A percentile compares a stretch with the other conserved stretches of the same genome.
Conservation (phyloP, 441 rosid species). For the Adansonia rubrostipa region DNA sequence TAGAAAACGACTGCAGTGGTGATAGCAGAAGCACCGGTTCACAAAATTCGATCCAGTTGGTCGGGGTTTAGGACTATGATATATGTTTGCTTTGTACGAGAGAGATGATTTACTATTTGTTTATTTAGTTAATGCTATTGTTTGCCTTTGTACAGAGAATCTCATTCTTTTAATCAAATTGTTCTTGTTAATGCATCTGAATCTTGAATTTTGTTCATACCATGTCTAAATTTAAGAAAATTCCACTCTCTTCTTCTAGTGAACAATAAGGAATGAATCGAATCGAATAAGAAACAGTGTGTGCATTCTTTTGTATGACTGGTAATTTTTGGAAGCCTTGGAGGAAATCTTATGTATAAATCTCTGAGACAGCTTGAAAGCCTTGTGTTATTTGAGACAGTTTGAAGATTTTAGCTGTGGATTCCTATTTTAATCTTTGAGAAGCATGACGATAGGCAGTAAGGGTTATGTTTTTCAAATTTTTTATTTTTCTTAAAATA, state of each 20-base stretch:
- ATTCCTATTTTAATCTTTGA: background rate
- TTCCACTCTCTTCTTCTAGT: background rate
- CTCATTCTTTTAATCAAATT: constrained; percentile 12
- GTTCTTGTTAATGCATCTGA: background rate
- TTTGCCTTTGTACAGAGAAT: constrained; percentile 36
- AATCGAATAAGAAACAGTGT: background rate
- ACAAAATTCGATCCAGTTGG: background rate
- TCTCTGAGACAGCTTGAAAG: too few species aligned
- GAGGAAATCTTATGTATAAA: background rate
- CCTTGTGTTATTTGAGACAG: too few species aligned
- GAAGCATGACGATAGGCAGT: too few species aligned
- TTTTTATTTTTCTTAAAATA: too few species aligned
- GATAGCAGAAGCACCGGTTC: background rate
- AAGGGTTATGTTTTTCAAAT: too few species aligned
- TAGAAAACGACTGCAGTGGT: background rate
- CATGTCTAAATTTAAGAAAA: background rate
- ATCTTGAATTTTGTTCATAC: constrained; percentile 4
- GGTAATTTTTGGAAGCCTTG: background rate
- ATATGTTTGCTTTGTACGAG: constrained; percentile 10
- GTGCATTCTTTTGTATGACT: background rate
- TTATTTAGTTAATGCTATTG: constrained; percentile 20
- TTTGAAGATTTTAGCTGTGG: background rate
- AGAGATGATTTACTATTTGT: constrained; percentile 18
- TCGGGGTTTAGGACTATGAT: constrained; percentile 7
- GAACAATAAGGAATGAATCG: background rate